Percentiles rank a stretch among this genome's conserved stretches.
Conservation (phyloP, 768 basidiomycete genomes). For the Pulveroboletus sp. region DNA sequence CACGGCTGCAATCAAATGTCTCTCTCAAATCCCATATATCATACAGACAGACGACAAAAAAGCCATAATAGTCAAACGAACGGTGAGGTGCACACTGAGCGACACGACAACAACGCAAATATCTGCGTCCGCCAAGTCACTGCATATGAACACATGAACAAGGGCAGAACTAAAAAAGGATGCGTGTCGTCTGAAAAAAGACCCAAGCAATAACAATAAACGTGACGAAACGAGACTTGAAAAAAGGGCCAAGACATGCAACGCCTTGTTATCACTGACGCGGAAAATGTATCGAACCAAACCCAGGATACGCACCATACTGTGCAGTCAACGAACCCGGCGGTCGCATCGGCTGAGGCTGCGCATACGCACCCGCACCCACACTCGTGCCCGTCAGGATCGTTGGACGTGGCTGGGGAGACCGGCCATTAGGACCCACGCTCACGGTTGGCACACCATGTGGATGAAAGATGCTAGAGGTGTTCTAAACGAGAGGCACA, state of each 20-base stretch:
- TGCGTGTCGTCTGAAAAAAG: constrained; percentile 3
- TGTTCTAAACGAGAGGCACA: constrained; percentile 14
- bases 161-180: neutral
- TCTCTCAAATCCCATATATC: constrained; percentile 26
- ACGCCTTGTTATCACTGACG: constrained; percentile 1
- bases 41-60: constrained; percentile 25
- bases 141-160: neutral
- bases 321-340: constrained; percentile 8
- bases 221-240: neutral
- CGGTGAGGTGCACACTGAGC: neutral
- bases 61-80: neutral
- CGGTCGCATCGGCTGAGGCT: constrained; percentile 24
- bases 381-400: constrained; percentile 5
- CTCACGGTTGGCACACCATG: constrained; percentile 8
- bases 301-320: constrained; percentile 20
- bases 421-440: constrained; percentile 10
- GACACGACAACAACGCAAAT: neutral
- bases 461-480: constrained; percentile 21
- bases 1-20: neutral
- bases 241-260: neutral
- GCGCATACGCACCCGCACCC: constrained; percentile 14
- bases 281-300: constrained; percentile 24
- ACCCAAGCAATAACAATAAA: constrained; percentile 24
- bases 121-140: neutral
- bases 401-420: constrained; percentile 19